These are phyloP conservation scores for Debaryomyces sp. DNA, from an alignment of 1,139 yeast species.

Conservation along the genomic window DNA sequence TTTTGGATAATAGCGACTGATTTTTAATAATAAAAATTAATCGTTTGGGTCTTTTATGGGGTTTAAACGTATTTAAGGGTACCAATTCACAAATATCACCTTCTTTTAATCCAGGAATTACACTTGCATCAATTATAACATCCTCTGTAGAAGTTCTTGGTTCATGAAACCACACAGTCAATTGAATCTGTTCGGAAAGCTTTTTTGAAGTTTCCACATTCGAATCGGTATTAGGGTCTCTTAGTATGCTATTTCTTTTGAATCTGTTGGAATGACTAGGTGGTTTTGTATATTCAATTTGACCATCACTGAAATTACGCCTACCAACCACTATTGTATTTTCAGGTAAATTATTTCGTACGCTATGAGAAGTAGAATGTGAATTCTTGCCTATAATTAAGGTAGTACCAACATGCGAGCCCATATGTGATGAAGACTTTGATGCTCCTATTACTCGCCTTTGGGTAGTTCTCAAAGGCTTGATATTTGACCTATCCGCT, in stretches of 20 bases:
- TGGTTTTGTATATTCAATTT: neutral
- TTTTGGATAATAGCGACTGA: conserved; percentile 7
- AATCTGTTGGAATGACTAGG: neutral
- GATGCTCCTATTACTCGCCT: conserved; percentile 1
- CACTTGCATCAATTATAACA: conserved; percentile 60
- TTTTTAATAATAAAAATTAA: conserved; percentile 28
- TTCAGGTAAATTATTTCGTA: neutral
- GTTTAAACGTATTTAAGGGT: conserved; percentile 23
- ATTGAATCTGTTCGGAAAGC: conserved; percentile 33
- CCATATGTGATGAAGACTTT: conserved; percentile 1
- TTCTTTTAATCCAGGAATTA: conserved; percentile 56
- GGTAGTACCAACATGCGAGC: conserved; percentile 11
- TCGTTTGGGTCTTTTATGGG: conserved; percentile 21
- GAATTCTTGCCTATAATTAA: conserved; percentile 12
- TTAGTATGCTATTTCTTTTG: conserved; percentile 3
- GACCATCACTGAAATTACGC: conserved; percentile 5
- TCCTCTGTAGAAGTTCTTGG: conserved; percentile 57
- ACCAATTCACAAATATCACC: conserved; percentile 79
- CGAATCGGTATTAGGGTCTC: conserved; percentile 5
- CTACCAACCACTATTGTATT: conserved; percentile 11
- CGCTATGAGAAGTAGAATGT: conserved; percentile 2
- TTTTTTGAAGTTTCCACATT: conserved; percentile 12
- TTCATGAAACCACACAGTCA: conserved; percentile 80
- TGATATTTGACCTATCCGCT: neutral
- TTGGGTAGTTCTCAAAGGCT: neutral